Conservation (phyloP, 2,329 filamentous ascomycete species). For the Xylariomycetidae sp. region DNA sequence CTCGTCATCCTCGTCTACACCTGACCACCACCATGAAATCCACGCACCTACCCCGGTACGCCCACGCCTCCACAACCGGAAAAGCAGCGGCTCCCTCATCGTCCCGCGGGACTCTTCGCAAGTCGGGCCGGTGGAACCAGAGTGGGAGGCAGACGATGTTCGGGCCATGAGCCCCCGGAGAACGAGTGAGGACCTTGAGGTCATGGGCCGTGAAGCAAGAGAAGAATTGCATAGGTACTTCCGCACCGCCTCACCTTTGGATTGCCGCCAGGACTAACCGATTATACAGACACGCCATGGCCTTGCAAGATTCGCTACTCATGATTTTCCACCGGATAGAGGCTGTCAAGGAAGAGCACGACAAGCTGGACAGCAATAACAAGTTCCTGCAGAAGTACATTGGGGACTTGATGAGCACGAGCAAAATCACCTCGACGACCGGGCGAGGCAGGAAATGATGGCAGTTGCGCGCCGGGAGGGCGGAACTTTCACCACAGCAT, state of each 20-base stretch:
- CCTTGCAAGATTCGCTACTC: constrained; percentile 80
- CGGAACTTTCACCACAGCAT: too few relatives aligned
- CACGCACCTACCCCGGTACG: constrained; percentile 50
- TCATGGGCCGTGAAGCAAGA: constrained; percentile 76
- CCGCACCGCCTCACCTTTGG: too few relatives aligned
- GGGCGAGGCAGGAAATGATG: constrained; percentile 48
- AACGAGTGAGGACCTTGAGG: constrained; percentile 86
- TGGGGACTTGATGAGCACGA: constrained; percentile 87
- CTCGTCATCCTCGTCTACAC: constrained; percentile 25
- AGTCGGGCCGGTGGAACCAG: constrained; percentile 65
- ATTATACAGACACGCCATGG: constrained; percentile 69
- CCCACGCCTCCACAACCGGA: constrained; percentile 64
- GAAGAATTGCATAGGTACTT: constrained; percentile 54
- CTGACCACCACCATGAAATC: constrained; percentile 29
- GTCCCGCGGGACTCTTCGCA: constrained; percentile 71
- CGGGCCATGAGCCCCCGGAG: constrained; percentile 89
- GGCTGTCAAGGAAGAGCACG: constrained; percentile 87
- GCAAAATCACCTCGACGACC: constrained; percentile 59
- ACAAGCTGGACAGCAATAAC: constrained; percentile 95
- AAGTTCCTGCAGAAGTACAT: constrained; percentile 98
- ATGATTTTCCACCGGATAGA: constrained; percentile 92
- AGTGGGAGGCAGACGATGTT: constrained; percentile 82
- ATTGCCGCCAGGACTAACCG: too few relatives aligned
- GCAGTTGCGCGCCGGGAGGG: constrained; percentile 4
- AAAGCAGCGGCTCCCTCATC: constrained; percentile 77